Evolutionary conservation across 495 filamentous ascomycete genomes (phyloP), one percentile per base, ranked within the genome.

Genomic region (Astrothelium subdiscretum): DNA sequence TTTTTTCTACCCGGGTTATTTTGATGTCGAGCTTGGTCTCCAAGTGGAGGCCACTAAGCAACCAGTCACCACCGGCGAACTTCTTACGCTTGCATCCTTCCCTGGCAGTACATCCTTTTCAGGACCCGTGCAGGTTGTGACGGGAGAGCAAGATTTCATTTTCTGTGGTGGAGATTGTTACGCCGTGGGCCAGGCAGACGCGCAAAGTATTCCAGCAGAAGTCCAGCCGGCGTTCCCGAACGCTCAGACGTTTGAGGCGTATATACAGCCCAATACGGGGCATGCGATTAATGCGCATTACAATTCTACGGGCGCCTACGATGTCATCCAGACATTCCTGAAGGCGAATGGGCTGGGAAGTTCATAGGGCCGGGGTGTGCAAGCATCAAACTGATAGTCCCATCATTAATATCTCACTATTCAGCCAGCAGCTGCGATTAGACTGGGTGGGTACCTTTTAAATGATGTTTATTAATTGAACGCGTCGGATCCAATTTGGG

Each of bases 1-100:
- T 12, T 83, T 83, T 71, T 75, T 80, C 57, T 65, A 69, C 11
- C 75, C 77, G 0, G 66, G 64, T 2, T 66, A 71, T 58, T 82
- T 79, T 62, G 80, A 83, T 57, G 67, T 72, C 18, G 71, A 58
- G 1, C 64, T 82, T 24, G 63, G 78, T 2, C 54, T 70, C 4
- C 69, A 70, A n/a, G 67, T 74, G 5, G 80, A 80, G 63, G 31
- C 51, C 31, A 75, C 68, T 18, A 83, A 81, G 65, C 35, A 60
- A 29, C 61, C 64, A 10, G 62, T 66, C 20, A 59, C 64, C 10
- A 22, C 62, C 1, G 64, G 64, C 61, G 64, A 66, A 35, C 2
- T 63, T 0, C 42, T 66, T 18, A 62, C 59, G 8, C 62, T 66
- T 5, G 61, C 42, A 18, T 20, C 32, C 3, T 15, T 54, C 15